Base-by-base conservation (phyloP, 2,329 filamentous ascomycete genomes). In the Colletotrichum costaricense region DNA sequence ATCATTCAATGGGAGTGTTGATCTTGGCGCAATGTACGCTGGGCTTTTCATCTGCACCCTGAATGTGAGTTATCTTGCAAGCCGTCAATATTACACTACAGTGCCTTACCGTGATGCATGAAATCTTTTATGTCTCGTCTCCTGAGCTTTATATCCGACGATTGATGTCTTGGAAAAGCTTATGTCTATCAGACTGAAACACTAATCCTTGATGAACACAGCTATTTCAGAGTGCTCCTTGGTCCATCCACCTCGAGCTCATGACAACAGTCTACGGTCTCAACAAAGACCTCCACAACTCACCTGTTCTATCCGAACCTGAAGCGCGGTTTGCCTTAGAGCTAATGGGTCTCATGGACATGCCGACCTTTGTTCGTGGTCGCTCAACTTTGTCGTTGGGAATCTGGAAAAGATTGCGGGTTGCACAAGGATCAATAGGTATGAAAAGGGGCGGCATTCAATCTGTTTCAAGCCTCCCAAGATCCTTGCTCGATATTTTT, bases 401-500 rank as follows among this genome's bases (percentile, higher is more conserved):
- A 14, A 57, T 70, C 11, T 70, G 67, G 60, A 68, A 30, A 16
- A 56, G 22, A 24, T 16, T 56, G n/a, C 22, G 26, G 26, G 11
- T 26, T 22, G 54, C 54, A 7, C 54, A 28, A 14, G 54, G 24
- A 7, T 56, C 54, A 24, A 28, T 16, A 11, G 54, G 22, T 16
- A 56, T 38, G 14, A 16, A 38, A 28, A 58, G 30, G 4, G 11
- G 33, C 6, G 63, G 69, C 16, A 76, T 81, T 4, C 80, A 83
- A 60, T 80, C 63, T 4, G 62, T 79, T 2, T 76, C 77, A 3
- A 77, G 78, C 3, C 16, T 79, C 5, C 78, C 78, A 2, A 76
- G 78, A 5, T 73, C 64, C n/a, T 75, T 79, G 0, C 63, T 79
- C 1, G 78, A 79, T 52, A 74, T 79, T 6, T 77, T 79, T 30